A percentile compares a stretch with the other conserved stretches of the same genome.
phyloP scores from a whole-genome alignment of 352 stramenopile species.

The Phytophthora syringae region DNA sequence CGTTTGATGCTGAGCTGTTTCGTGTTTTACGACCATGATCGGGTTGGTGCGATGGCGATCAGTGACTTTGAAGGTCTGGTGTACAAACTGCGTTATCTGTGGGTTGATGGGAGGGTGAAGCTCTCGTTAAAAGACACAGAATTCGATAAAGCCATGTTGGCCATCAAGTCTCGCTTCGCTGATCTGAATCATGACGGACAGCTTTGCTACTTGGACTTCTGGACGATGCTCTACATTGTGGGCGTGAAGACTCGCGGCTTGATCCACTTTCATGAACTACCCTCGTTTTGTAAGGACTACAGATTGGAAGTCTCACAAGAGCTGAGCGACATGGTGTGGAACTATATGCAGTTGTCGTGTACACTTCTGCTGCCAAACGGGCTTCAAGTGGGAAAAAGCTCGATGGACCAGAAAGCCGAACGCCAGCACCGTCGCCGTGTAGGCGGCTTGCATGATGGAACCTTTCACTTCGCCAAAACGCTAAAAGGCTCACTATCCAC shows the following conservation, averaged over 20 bases:
- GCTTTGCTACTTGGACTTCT: constrained; percentile 86
- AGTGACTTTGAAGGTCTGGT: constrained; percentile 64
- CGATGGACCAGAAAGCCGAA: constrained; percentile 46
- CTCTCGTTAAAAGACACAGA: constrained; percentile 36
- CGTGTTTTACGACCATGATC: constrained; percentile 76
- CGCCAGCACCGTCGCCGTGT: constrained; percentile 51
- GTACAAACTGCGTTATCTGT: constrained; percentile 67
- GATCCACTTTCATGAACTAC: constrained; percentile 73
- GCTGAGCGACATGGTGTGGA: constrained; percentile 48
- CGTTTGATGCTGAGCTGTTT: constrained; percentile 74
- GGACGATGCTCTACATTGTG: constrained; percentile 84
- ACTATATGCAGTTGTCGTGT: constrained; percentile 71
- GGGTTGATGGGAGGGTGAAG: constrained; percentile 46
- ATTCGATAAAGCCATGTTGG: constrained; percentile 63
- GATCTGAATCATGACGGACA: constrained; percentile 64
- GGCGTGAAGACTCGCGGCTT: constrained; percentile 57
- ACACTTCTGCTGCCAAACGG: constrained; percentile 62
- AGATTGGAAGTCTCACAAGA: constrained; percentile 72
- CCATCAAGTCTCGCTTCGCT: constrained; percentile 51
- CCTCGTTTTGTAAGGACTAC: constrained; percentile 78
- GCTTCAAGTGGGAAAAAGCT: constrained; percentile 60
- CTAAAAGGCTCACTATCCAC: constrained; percentile 48
- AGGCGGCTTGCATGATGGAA: constrained; percentile 56
- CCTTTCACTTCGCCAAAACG: constrained; percentile 41
- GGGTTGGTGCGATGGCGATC: constrained; percentile 49